A percentile compares a stretch with the other conserved stretches of the same genome.
Evolutionary conservation across 306 rosid genomes (phyloP).

Genomic region (Lupinus albus): DNA sequence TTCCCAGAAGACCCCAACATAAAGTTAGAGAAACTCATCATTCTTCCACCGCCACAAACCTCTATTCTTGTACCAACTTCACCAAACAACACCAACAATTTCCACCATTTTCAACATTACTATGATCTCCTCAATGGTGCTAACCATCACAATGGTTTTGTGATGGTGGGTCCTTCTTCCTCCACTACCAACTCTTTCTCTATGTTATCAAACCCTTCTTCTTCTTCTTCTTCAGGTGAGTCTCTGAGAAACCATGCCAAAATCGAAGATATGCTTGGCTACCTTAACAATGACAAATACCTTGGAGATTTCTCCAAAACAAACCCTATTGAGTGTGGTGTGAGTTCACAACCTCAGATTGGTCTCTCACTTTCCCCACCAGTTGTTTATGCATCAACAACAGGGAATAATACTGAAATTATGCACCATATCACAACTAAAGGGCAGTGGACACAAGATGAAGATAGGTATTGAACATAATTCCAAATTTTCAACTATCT

Average conservation of each 20-base stretch:
- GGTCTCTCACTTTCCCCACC: too few relatives aligned
- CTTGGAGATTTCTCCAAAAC: conserved; percentile 35
- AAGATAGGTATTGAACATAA: too few relatives aligned
- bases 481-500: too few relatives aligned
- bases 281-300: not conserved
- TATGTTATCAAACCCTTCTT: conserved; percentile 29
- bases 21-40: conserved; percentile 16
- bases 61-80: not conserved
- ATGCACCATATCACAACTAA: too few relatives aligned
- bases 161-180: conserved; percentile 37
- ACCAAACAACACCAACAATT: conserved; percentile 12
- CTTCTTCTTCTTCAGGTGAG: conserved; percentile 6
- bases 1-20: conserved; percentile 30
- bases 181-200: conserved; percentile 32
- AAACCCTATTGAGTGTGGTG: not conserved
- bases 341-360: too few relatives aligned
- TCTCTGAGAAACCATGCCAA: conserved; percentile 4
- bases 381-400: too few relatives aligned
- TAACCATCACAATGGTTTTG: not conserved
- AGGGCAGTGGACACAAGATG: too few relatives aligned
- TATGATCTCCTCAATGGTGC: conserved; percentile 12
- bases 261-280: conserved; percentile 44
- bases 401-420: too few relatives aligned
- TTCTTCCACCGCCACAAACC: conserved; percentile 3
- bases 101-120: conserved; percentile 12